These are phyloP conservation scores for Rasamsonia emersonii DNA, from an alignment of 2,329 filamentous ascomycete genomes.

Conservation along the genomic window DNA sequence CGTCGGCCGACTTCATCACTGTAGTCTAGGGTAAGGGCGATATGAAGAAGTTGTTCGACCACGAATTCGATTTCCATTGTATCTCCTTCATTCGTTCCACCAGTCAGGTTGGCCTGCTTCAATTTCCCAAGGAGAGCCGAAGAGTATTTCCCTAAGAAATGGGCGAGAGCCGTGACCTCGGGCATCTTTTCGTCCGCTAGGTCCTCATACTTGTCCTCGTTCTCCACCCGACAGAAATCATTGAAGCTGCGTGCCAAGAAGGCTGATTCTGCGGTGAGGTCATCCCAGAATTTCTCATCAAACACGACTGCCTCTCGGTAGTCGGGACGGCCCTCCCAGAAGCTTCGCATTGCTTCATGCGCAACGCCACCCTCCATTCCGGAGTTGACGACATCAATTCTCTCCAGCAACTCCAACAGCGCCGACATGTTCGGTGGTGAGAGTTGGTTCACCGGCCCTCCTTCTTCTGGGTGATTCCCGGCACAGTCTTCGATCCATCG, in stretches of 20 bases:
- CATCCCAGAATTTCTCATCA: slow-evolving; percentile 39
- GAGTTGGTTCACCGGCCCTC: slow-evolving; percentile 35
- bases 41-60: slow-evolving; percentile 88
- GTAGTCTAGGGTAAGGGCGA: slow-evolving; percentile 86
- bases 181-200: slow-evolving; percentile 88
- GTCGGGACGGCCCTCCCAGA: slow-evolving; percentile 81
- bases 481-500: slow-evolving; percentile 98
- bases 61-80: slow-evolving; percentile 89
- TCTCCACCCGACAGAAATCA: slow-evolving; percentile 73
- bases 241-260: slow-evolving; percentile 93
- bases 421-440: slow-evolving; percentile 68
- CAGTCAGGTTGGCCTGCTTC: slow-evolving; percentile 32
- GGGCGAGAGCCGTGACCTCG: slow-evolving; percentile 84
- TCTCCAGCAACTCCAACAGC: slow-evolving; percentile 80
- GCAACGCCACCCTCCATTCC: slow-evolving; percentile 85
- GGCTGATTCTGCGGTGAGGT: slow-evolving; percentile 63
- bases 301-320: slow-evolving; percentile 39
- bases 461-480: slow-evolving; percentile 53
- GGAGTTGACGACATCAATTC: slow-evolving; percentile 87
- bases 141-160: slow-evolving; percentile 75
- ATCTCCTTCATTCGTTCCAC: slow-evolving; percentile 68
- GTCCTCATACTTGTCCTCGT: slow-evolving; percentile 63
- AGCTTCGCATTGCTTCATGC: slow-evolving; percentile 86
- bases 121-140: slow-evolving; percentile 38
- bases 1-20: slow-evolving; percentile 92